Evolutionary conservation across 768 basidiomycete genomes (phyloP).

Genomic region (Pholiota microspora): DNA sequence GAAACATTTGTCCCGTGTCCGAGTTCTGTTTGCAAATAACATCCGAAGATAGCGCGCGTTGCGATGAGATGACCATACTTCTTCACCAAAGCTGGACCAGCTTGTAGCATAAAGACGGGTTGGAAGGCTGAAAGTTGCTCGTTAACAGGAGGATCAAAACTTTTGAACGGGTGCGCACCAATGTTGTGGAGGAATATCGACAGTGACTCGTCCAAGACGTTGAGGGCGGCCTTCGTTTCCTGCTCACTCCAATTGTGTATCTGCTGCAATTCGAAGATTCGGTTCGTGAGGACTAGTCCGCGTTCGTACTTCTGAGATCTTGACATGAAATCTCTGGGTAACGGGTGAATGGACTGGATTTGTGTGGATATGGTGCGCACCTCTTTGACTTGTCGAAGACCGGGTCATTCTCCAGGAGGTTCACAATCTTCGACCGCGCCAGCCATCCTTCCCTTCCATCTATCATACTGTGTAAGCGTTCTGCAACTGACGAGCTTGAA

Average conservation of each 20-base stretch:
- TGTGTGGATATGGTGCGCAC: constrained; percentile 26
- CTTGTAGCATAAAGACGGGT: constrained; percentile 66
- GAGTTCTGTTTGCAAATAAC: constrained; percentile 77
- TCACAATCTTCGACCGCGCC: constrained; percentile 40
- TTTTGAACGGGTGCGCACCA: constrained; percentile 26
- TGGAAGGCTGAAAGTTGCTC: constrained; percentile 49
- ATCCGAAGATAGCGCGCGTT: constrained; percentile 62
- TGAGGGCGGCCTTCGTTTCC: constrained; percentile 45
- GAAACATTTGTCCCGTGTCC: constrained; percentile 76
- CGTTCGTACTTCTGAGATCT: constrained; percentile 57
- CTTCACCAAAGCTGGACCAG: constrained; percentile 47
- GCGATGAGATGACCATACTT: constrained; percentile 50
- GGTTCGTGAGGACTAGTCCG: constrained; percentile 51
- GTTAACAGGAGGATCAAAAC: not conserved
- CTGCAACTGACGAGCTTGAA: constrained; percentile 8
- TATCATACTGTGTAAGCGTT: constrained; percentile 18
- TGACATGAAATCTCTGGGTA: constrained; percentile 50
- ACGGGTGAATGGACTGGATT: not conserved
- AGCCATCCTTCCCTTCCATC: constrained; percentile 52
- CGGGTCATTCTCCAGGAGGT: constrained; percentile 50
- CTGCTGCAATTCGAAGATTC: constrained; percentile 58
- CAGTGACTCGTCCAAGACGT: constrained; percentile 48
- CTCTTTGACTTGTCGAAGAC: constrained; percentile 57
- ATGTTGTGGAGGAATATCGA: constrained; percentile 41
- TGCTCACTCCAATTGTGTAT: constrained; percentile 49